A percentile compares a stretch with the other conserved stretches of the same genome.
These are phyloP conservation scores for Exophiala sideris DNA, from an alignment of 2,329 filamentous ascomycete genomes.

Conservation along the genomic window DNA sequence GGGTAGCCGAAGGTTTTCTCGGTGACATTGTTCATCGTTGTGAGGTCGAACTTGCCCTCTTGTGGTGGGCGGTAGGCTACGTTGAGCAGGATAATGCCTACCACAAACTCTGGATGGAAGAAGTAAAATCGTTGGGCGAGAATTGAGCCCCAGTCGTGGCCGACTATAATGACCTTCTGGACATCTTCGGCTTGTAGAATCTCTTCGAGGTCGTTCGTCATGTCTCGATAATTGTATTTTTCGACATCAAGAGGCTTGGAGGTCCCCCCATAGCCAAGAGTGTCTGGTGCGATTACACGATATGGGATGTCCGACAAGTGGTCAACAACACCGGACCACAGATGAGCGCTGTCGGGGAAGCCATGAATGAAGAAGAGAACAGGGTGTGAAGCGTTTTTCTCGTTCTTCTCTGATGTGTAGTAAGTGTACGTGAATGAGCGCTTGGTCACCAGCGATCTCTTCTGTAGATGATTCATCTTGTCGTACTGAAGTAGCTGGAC, in stretches of 20 bases:
- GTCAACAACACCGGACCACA: conserved; percentile 45
- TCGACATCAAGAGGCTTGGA: conserved; percentile 41
- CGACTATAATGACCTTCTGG: conserved; percentile 40
- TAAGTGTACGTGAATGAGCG: conserved; percentile 39
- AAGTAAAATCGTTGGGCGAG: conserved; percentile 43
- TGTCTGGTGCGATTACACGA: conserved; percentile 39
- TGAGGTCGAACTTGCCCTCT: conserved; percentile 36
- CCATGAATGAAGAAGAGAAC: conserved; percentile 48
- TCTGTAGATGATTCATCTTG: conserved; percentile 12
- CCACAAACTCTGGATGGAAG: conserved; percentile 40
- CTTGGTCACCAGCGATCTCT: conserved; percentile 15
- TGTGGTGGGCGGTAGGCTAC: conserved; percentile 41
- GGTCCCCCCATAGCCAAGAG: conserved; percentile 40
- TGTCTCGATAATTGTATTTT: conserved; percentile 37
- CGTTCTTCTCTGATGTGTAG: conserved; percentile 32
- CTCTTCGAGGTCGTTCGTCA: conserved; percentile 39
- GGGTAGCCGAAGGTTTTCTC: conserved; percentile 38
- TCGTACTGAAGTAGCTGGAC: not conserved
- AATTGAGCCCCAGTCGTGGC: conserved; percentile 51
- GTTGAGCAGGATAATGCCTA: conserved; percentile 44
- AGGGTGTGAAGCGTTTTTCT: conserved; percentile 27
- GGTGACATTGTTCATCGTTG: conserved; percentile 33
- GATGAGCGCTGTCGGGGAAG: conserved; percentile 46
- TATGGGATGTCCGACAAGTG: conserved; percentile 40
- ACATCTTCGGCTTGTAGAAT: conserved; percentile 41